Conservation (phyloP, 2,329 filamentous ascomycete species). For the Calonectria naviculata region DNA sequence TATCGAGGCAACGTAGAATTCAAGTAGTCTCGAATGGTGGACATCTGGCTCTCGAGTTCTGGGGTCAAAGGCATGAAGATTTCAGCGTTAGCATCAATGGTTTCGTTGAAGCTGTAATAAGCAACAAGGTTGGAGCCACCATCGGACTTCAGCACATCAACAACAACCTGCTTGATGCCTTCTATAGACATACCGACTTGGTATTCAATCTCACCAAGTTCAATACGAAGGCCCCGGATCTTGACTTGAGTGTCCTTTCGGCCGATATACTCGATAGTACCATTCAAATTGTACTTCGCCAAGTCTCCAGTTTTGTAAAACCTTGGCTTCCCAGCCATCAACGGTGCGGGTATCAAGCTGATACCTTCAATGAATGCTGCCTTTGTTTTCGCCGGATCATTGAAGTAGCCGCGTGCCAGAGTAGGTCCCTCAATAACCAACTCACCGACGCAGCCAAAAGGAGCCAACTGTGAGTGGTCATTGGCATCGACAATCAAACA, state of each 20-base stretch:
- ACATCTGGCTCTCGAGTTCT: not conserved
- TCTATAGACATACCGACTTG: not conserved
- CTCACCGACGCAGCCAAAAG: conserved; percentile 26
- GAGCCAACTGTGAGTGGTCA: conserved; percentile 10
- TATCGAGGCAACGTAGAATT: conserved; percentile 21
- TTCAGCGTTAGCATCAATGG: not conserved
- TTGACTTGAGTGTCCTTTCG: conserved; percentile 44
- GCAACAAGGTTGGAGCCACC: conserved; percentile 1
- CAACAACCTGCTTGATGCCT: not conserved
- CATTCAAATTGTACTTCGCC: not conserved
- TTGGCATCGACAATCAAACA: conserved; percentile 19
- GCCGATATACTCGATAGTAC: conserved; percentile 1
- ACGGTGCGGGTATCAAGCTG: not conserved
- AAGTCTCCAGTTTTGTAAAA: conserved; percentile 9
- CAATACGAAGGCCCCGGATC: conserved; percentile 44
- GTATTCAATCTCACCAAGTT: conserved; percentile 26
- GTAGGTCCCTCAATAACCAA: conserved; percentile 41
- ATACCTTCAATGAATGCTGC: not conserved
- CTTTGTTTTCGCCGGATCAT: conserved; percentile 26
- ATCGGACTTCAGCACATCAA: conserved; percentile 2
- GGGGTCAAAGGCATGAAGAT: not conserved
- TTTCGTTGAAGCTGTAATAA: conserved; percentile 2
- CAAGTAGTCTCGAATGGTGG: not conserved
- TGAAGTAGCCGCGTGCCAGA: conserved; percentile 60
- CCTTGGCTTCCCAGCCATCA: not conserved